These are phyloP conservation scores for Silene uniflora DNA, from an alignment of 148 eudicot species.

Conservation along the genomic window DNA sequence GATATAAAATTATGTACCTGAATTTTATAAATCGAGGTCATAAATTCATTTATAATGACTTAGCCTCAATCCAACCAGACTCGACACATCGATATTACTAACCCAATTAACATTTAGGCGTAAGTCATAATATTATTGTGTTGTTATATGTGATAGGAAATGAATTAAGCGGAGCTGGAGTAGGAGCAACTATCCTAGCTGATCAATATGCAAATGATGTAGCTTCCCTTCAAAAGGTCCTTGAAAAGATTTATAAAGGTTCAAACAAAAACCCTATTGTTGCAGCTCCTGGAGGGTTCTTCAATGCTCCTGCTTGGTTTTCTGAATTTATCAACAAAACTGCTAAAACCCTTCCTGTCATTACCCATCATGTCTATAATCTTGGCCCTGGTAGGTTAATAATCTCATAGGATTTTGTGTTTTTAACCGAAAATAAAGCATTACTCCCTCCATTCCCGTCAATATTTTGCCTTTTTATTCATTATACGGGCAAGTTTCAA, in stretches of 20 bases:
- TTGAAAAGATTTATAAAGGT: slow-evolving; percentile 40
- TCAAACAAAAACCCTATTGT: slow-evolving; percentile 46
- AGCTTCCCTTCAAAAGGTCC: slow-evolving; percentile 35
- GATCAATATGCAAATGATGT: slow-evolving; percentile 53
- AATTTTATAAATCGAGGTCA: too few relatives aligned
- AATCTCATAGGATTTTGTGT: too few relatives aligned
- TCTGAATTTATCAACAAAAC: slow-evolving; percentile 38
- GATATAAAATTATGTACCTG: too few relatives aligned
- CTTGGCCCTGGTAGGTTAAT: slow-evolving; percentile 66
- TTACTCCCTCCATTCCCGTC: too few relatives aligned
- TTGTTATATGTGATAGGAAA: slow-evolving; percentile 42
- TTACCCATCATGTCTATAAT: slow-evolving; percentile 76
- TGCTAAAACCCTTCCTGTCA: slow-evolving; percentile 50
- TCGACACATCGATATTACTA: too few relatives aligned
- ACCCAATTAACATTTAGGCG: too few relatives aligned
- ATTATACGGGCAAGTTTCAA: too few relatives aligned
- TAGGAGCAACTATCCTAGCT: slow-evolving; percentile 51
- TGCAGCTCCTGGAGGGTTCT: slow-evolving; percentile 82
- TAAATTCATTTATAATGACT: too few relatives aligned
- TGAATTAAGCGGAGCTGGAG: slow-evolving; percentile 63
- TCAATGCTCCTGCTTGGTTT: slow-evolving; percentile 54
- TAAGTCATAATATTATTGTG: neutral
- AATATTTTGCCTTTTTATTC: too few relatives aligned
- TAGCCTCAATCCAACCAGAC: too few relatives aligned
- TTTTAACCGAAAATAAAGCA: too few relatives aligned